These are phyloP conservation scores for Zymoseptoria passerinii DNA, from an alignment of 2,329 filamentous ascomycete species.

Conservation along the genomic window DNA sequence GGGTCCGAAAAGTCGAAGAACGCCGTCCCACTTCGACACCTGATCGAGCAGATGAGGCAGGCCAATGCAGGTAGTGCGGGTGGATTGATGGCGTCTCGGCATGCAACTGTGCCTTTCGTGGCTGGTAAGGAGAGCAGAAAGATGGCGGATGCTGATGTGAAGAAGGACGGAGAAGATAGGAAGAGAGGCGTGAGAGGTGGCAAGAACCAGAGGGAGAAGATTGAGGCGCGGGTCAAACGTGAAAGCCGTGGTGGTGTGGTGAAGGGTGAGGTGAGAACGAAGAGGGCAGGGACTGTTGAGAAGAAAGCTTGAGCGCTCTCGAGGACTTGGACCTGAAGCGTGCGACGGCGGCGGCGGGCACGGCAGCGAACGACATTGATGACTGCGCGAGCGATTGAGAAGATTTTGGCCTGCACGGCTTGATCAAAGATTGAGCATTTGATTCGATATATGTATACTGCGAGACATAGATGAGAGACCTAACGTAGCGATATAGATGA, in stretches of 20 bases:
- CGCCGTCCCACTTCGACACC: background rate
- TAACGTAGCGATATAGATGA: background rate
- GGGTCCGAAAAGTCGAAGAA: background rate
- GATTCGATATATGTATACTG: background rate
- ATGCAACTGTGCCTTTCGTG: constrained; percentile 1
- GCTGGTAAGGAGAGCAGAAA: background rate
- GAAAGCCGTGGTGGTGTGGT: background rate
- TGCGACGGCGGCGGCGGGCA: background rate
- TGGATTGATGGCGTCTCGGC: constrained; percentile 10
- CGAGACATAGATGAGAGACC: background rate
- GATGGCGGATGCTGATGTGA: background rate
- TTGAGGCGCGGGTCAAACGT: background rate
- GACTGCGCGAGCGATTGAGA: background rate
- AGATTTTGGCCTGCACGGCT: background rate
- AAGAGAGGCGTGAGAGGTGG: background rate
- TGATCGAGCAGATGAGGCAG: background rate
- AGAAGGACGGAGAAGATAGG: background rate
- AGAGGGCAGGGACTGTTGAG: background rate
- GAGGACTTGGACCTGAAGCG: background rate
- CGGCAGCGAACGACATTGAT: background rate
- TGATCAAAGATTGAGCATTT: no score
- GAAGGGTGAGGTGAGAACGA: background rate
- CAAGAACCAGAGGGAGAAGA: background rate
- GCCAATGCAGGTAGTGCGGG: background rate
- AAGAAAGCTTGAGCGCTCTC: background rate